Percentiles rank a stretch among this genome's conserved stretches.
phyloP scores from a whole-genome alignment of 164 flowering plant genomes.

The Platanus orientalis region DNA sequence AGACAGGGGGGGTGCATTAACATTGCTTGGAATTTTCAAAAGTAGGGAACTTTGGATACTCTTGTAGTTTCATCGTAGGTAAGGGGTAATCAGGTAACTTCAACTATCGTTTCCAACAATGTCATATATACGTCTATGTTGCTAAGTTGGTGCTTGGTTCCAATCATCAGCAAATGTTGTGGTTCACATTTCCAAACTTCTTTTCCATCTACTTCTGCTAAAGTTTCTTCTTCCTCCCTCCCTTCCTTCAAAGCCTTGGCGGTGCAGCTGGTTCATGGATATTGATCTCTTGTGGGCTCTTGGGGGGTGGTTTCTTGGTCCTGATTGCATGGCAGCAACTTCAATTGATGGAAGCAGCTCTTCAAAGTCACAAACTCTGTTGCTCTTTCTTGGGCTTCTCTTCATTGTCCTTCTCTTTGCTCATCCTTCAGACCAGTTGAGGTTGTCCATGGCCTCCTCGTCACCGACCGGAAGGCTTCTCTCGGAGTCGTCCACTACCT shows the following conservation, averaged over 20 bases:
- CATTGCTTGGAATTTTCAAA: neutral
- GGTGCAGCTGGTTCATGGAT: constrained; percentile 69
- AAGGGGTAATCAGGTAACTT: constrained; percentile 17
- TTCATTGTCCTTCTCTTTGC: constrained; percentile 34
- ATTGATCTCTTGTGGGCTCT: constrained; percentile 67
- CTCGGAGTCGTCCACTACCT: constrained; percentile 16
- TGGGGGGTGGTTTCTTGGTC: constrained; percentile 59
- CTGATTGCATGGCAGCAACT: constrained; percentile 67
- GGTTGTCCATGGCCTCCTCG: constrained; percentile 20
- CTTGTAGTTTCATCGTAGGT: too few species aligned
- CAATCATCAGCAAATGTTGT: constrained; percentile 28
- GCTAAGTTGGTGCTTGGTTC: constrained; percentile 18
- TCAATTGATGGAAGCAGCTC: constrained; percentile 19
- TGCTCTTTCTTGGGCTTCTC: constrained; percentile 27
- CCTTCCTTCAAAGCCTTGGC: constrained; percentile 23
- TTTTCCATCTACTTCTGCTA: constrained; percentile 33
- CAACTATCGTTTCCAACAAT: constrained; percentile 5
- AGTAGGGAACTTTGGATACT: neutral
- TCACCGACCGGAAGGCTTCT: constrained; percentile 21
- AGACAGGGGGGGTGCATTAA: too few species aligned
- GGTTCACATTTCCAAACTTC: constrained; percentile 39
- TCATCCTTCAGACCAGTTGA: constrained; percentile 25
- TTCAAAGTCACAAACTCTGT: constrained; percentile 25
- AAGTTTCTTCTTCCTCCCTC: constrained; percentile 34
- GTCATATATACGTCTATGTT: constrained; percentile 20